Percentiles rank a stretch among this genome's conserved stretches.
Evolutionary conservation across 768 basidiomycete genomes (phyloP).

Genomic region (Chalciporus sphaerocephalus): DNA sequence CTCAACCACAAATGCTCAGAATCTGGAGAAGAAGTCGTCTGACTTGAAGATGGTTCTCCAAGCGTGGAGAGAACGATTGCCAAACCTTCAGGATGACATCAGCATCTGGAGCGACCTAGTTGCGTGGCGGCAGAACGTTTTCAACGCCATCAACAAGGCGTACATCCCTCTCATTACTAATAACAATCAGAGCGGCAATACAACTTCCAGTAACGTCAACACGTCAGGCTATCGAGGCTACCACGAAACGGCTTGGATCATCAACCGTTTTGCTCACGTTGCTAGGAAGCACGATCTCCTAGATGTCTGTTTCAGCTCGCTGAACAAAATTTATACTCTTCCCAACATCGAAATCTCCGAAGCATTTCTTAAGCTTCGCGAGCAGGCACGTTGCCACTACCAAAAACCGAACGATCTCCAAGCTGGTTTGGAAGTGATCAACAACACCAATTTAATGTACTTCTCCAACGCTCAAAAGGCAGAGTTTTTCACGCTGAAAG

Average conservation of each 20-base stretch:
- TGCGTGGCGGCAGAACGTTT: slow-evolving; percentile 98
- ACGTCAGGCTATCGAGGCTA: slow-evolving; percentile 94
- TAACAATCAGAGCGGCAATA: slow-evolving; percentile 47
- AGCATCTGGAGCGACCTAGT: slow-evolving; percentile 99
- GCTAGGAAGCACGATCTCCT: slow-evolving; percentile 94
- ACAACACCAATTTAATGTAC: slow-evolving; percentile 98
- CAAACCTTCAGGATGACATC: slow-evolving; percentile 95
- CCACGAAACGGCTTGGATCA: slow-evolving; percentile 99
- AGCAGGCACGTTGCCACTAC: slow-evolving; percentile 97
- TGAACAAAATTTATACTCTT: slow-evolving; percentile 97
- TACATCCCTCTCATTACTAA: slow-evolving; percentile 85
- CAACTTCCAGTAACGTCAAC: slow-evolving; percentile 55
- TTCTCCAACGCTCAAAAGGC: slow-evolving; percentile 94
- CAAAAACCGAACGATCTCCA: slow-evolving; percentile 91
- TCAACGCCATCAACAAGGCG: slow-evolving; percentile 92
- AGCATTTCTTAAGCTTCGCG: slow-evolving; percentile 96
- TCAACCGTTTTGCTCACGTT: slow-evolving; percentile 98
- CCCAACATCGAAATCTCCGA: slow-evolving; percentile 99
- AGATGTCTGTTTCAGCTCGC: slow-evolving; percentile 90
- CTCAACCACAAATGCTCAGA: slow-evolving; percentile 77
- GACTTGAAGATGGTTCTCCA: slow-evolving; percentile 96
- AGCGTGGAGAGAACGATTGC: slow-evolving; percentile 95
- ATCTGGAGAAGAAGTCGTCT: slow-evolving; percentile 90
- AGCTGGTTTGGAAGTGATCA: slow-evolving; percentile 96
- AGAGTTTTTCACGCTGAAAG: slow-evolving; percentile 97